These are phyloP conservation scores for Dorcoceras hygrometricum DNA, from an alignment of 257 asterid genomes.

Conservation along the genomic window DNA sequence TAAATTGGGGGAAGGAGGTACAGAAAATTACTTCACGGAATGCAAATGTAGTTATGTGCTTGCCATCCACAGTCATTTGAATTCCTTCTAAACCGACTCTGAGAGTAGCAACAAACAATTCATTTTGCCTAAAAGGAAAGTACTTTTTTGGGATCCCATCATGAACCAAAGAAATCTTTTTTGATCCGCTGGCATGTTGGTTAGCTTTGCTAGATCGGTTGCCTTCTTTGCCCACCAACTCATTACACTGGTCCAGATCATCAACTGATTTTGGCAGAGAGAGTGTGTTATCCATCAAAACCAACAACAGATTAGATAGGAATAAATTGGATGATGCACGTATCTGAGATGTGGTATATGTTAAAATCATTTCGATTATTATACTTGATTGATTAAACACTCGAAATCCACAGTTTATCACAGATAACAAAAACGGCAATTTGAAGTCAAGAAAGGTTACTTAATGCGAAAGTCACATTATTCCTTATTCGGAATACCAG, in stretches of 20 bases:
- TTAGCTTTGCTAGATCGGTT: slow-evolving; percentile 41
- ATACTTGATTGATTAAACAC: too few species aligned
- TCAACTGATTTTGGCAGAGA: slow-evolving; percentile 58
- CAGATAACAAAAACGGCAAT: neutral
- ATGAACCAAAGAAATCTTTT: slow-evolving; percentile 41
- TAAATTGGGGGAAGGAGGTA: slow-evolving; percentile 6
- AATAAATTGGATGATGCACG: slow-evolving; percentile 5
- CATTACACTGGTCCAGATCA: slow-evolving; percentile 88
- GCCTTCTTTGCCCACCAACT: slow-evolving; percentile 68
- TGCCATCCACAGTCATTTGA: slow-evolving; percentile 98
- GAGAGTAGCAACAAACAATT: slow-evolving; percentile 83
- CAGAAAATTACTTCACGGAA: slow-evolving; percentile 74
- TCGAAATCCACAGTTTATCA: neutral
- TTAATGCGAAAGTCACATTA: neutral
- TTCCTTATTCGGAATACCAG: neutral
- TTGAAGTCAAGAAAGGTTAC: neutral
- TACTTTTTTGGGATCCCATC: slow-evolving; percentile 64
- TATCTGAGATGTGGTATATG: slow-evolving; percentile 2
- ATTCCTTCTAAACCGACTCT: slow-evolving; percentile 95
- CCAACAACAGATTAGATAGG: slow-evolving; percentile 16
- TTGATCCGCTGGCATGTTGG: slow-evolving; percentile 43
- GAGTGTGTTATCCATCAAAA: slow-evolving; percentile 22
- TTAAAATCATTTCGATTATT: too few species aligned
- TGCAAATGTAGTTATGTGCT: slow-evolving; percentile 84
- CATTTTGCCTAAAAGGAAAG: slow-evolving; percentile 90